A percentile compares a stretch with the other conserved stretches of the same genome.
These are phyloP conservation scores for Colletotrichum siamense DNA, from an alignment of 2,329 filamentous ascomycete genomes.

Conservation along the genomic window DNA sequence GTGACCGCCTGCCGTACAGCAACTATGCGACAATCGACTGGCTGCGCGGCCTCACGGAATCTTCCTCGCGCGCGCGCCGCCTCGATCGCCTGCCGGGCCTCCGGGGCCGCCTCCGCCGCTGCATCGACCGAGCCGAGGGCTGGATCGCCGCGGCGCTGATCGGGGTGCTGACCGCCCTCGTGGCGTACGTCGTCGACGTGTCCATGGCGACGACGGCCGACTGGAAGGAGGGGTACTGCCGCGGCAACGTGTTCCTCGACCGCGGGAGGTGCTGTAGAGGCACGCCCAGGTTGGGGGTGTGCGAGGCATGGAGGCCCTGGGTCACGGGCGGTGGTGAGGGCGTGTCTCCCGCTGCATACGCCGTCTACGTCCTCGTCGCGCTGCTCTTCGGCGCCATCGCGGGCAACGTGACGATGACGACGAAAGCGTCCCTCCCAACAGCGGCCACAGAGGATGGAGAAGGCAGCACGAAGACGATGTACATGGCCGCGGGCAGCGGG, in stretches of 20 bases:
- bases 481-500: conserved; percentile 63
- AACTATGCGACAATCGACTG: conserved; percentile 69
- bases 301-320: conserved; percentile 50
- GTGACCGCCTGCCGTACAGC: conserved; percentile 63
- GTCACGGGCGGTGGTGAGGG: conserved; percentile 13
- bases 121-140: conserved; percentile 56
- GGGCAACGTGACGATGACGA: conserved; percentile 30
- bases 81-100: conserved; percentile 32
- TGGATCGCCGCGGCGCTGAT: conserved; percentile 62
- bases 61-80: conserved; percentile 43
- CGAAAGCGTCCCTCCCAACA: conserved; percentile 51
- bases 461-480: conserved; percentile 54
- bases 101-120: conserved; percentile 30
- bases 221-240: conserved; percentile 64
- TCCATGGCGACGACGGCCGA: conserved; percentile 59
- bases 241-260: conserved; percentile 45
- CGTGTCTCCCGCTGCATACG: conserved; percentile 25
- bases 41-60: conserved; percentile 65
- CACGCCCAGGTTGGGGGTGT: conserved; percentile 24
- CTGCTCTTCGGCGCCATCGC: conserved; percentile 29
- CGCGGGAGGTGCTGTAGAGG: conserved; percentile 54
- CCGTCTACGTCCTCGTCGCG: conserved; percentile 30
- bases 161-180: conserved; percentile 57
- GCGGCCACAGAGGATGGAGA: background rate
- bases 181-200: conserved; percentile 62